Base-by-base conservation (phyloP, 352 stramenopile genomes). In the Plasmopara halstedii region DNA sequence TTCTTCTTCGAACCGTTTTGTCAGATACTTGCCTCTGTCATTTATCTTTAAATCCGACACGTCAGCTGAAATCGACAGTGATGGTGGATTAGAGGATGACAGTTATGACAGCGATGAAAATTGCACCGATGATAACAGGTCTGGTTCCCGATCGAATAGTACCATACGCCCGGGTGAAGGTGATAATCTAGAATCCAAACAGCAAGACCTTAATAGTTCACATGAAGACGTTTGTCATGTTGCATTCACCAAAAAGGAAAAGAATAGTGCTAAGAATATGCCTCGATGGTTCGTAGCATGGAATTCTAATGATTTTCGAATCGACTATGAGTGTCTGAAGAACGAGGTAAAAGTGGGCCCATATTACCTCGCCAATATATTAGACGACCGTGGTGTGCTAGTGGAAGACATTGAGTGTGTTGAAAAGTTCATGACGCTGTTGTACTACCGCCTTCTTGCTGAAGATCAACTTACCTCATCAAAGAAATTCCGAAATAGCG, bases 221-320 rank as follows among this genome's bases (percentile, higher is more conserved):
- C 52, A 66, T 18, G 55, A 67, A 29, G 58, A 67, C 4, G 56
- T 62, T 21, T 50, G 56, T 18, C 64, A 56, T 38, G 47, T 50
- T 18, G 31, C 46, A 2, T 35, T 67, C 21, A 60, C 59, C 34
- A 88, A 87, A 41, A 87, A 86, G 50, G 76, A 79, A 50, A 84
- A 78, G 58, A 78, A 79, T 53, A 70, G 62, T 37, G 56, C 72
- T 0, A 84, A 83, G 45, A 67, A 78, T 46, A 58, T 88, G 20
- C 82, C 82, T 6, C 73, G 76, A 2, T 93, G 82, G 82, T 93
- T 85, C 53, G 64, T 93, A 10, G 73, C 71, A 8, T 93, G 82
- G 82, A 90, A 93, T 50, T 78, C 66, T n/a, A 89, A 93, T 40
- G 82, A 93, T 47, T 93, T 93, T 36, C 58, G 62, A 13, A 50